Base-by-base conservation (phyloP, 2,329 filamentous ascomycete species). In the Pseudonectria foliicola region DNA sequence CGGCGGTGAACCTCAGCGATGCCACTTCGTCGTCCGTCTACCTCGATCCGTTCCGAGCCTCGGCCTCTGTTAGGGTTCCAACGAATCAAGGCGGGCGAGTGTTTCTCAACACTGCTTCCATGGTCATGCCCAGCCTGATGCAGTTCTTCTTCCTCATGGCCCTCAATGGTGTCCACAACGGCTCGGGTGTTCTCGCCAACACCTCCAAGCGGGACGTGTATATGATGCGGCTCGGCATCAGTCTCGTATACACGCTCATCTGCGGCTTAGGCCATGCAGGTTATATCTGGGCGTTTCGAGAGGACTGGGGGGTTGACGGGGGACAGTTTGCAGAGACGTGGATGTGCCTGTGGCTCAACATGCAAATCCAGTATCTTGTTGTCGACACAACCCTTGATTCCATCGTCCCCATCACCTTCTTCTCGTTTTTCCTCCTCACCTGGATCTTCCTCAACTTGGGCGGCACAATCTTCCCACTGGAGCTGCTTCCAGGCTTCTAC, bases 201-300 rank as follows among this genome's bases (percentile, higher is more conserved):
- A 33, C 27, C 18, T 28, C 35, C 21, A 45, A 54, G 42, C 37
- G 40, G 4, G 44, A 49, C 12, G 40, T 50, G 10, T 49, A 39
- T 25, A 7, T 45, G 18, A 31, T 50, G 8, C 42, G 49, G 10
- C 40, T 51, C 35, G 23, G 38, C 12, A 35, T 56, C 10, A 52
- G 53, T 11, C 30, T 54, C 10, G 7, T 49, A 6, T 62, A 57
- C 46, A 51, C 52, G 2, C 43, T 60, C 33, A 27, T 63, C 29
- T 56, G 56, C 12, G 54, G 59, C 1, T 45, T 69, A 6, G 56
- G 53, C 33, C 55, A 58, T 30, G 41, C 60, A 0, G 64, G 61
- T 0, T 57, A 55, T 26, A 56, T 65, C 34, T 69, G 65, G 66
- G 64, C 61, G 0, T 68, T 66, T 40, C 47, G 56, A 2, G 60